phyloP scores from a whole-genome alignment of 192 early-diverging fungal species.

The Haplosporangium gracile region DNA sequence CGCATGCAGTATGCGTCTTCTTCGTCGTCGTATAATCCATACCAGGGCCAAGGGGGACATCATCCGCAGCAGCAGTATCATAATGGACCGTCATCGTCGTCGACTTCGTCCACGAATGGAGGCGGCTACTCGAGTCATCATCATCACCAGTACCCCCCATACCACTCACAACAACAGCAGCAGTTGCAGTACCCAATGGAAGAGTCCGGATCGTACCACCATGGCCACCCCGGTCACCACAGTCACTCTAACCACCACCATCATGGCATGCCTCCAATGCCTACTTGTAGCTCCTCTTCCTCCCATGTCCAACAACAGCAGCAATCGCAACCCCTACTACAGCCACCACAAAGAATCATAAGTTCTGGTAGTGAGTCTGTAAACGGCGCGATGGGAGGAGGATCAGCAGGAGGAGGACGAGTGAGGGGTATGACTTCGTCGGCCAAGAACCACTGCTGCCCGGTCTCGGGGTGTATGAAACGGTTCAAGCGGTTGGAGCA shows the following conservation, averaged over 20 bases:
- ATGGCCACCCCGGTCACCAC: neutral
- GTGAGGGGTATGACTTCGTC: slow-evolving; percentile 24
- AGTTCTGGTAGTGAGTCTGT: neutral
- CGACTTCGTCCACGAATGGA: neutral
- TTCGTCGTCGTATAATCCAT: neutral
- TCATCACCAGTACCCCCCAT: neutral
- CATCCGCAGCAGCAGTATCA: neutral
- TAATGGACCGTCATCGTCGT: neutral
- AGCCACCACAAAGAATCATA: neutral
- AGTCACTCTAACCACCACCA: neutral
- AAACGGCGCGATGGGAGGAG: neutral
- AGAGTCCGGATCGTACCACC: neutral
- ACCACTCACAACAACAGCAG: neutral
- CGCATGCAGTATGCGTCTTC: neutral
- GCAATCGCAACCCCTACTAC: neutral
- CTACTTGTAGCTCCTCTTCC: neutral
- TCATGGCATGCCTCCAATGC: neutral
- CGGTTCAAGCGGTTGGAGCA: slow-evolving; percentile 74
- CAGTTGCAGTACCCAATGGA: neutral
- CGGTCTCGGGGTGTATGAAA: slow-evolving; percentile 44
- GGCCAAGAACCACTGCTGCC: slow-evolving; percentile 49
- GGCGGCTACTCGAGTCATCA: neutral
- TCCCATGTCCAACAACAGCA: slow-evolving; percentile 4
- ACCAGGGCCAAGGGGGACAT: neutral
- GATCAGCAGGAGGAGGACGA: neutral